Percentiles rank a stretch among this genome's conserved stretches.
phyloP scores from a whole-genome alignment of 2,329 filamentous ascomycete species.

The Rutstroemia sp. region DNA sequence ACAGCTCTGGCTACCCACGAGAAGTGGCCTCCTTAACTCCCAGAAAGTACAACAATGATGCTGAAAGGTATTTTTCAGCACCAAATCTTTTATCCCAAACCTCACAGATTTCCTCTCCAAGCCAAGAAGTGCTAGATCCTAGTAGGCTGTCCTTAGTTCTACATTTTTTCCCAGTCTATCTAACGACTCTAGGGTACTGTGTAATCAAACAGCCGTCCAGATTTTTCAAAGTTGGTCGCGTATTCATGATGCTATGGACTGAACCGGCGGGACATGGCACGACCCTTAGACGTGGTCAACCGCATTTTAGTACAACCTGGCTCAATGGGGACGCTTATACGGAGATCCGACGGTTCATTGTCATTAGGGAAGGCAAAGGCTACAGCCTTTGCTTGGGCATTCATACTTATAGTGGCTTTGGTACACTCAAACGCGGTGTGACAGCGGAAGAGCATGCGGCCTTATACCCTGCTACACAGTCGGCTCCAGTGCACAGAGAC shows the following conservation, averaged over 20 bases:
- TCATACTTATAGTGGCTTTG: not conserved
- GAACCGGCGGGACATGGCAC: not conserved
- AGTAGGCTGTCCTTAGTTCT: too few relatives aligned
- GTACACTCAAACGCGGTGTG: not conserved
- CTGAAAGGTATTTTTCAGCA: too few relatives aligned
- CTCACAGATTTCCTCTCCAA: too few relatives aligned
- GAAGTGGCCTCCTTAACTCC: too few relatives aligned
- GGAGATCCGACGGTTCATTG: not conserved
- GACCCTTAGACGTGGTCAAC: too few relatives aligned
- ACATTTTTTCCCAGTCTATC: too few relatives aligned
- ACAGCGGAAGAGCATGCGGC: not conserved
- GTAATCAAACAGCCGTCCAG: not conserved
- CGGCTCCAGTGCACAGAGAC: not conserved
- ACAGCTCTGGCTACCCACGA: too few relatives aligned
- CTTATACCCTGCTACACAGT: not conserved
- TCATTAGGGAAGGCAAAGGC: not conserved
- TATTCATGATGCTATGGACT: not conserved
- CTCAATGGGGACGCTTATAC: not conserved
- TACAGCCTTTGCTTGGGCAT: not conserved
- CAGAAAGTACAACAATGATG: too few relatives aligned
- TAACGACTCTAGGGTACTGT: too few relatives aligned
- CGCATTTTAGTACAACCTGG: not conserved
- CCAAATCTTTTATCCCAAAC: too few relatives aligned
- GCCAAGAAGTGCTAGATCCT: too few relatives aligned
- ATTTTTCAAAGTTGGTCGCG: not conserved